Evolutionary conservation across 2,329 filamentous ascomycete genomes (phyloP), one percentile per base, ranked within the genome.

Genomic region (Diplocarpon rosae): DNA sequence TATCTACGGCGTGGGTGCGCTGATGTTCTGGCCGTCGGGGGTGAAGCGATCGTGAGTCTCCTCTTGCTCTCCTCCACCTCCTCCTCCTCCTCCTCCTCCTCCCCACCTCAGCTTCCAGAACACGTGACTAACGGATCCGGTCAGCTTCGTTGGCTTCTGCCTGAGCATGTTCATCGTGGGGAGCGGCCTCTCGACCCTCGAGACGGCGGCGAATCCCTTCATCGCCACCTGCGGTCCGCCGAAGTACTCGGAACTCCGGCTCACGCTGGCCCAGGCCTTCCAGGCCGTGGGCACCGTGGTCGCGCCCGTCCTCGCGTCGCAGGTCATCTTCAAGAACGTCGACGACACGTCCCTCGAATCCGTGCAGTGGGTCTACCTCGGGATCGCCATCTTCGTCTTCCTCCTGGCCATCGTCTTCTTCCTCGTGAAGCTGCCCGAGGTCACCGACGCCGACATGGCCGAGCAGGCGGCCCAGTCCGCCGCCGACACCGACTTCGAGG

Each of bases 301-400:
- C 13, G 84, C 81, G 29, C 80, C 80, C 0, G 66, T 89, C 0
- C 67, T 90, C 11, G 85, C 83, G 9, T 27, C 76, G 79, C 34
- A 80, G 75, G 51, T 81, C 80, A 36, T 86, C 87, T 63, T 90
- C 87, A 66, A 62, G 57, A 43, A 62, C 67, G n/a, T 64, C 67
- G 38, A 56, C 20, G 54, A 54, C 36, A 43, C 38, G 1, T 75
- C 74, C 1, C 70, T 90, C 6, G 71, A 82, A 49, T 78, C 80
- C 47, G 83, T 90, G 1, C 85, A 92, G 63, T 92, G 82, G 80
- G 85, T 85, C 0, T 92, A 90, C 54, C 72, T 90, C 24, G 82
- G 79, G 40, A 84, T 90, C 49, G 86, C 84, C 0, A 68, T 80
- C 32, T 80, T 87, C 43, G 85, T 83, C 48, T 83, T 81, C 43